Conservation (phyloP, 257 asterid species). For the Solanum arcanum region DNA sequence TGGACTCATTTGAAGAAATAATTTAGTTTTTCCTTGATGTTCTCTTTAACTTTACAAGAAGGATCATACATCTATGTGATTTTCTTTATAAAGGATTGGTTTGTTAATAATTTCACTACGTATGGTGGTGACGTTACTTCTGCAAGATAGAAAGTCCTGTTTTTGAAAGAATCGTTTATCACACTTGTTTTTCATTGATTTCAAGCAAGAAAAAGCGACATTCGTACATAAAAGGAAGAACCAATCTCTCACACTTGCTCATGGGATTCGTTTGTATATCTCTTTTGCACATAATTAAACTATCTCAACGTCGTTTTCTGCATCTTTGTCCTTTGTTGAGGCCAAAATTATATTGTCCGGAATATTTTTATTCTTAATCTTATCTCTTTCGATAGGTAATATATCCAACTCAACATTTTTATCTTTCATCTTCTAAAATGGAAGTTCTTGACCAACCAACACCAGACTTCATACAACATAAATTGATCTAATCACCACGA, state of each 20-base stretch:
- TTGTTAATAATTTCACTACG: too few species aligned
- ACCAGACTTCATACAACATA: too few species aligned
- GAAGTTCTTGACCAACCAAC: neutral
- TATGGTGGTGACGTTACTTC: neutral
- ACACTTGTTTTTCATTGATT: neutral
- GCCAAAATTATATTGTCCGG: accelerated
- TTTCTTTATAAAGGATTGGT: neutral
- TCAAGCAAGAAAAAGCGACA: neutral
- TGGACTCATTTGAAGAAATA: neutral
- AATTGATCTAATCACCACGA: accelerated
- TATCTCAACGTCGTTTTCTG: too few species aligned
- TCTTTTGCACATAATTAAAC: neutral
- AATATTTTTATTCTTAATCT: accelerated
- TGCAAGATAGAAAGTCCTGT: neutral
- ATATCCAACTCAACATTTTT: too few species aligned
- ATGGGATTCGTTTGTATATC: neutral
- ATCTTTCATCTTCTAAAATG: too few species aligned
- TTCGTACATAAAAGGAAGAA: neutral
- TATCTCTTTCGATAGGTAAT: too few species aligned
- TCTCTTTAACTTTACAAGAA: neutral
- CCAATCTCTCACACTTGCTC: neutral
- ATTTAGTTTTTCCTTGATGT: neutral
- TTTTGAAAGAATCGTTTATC: too few species aligned
- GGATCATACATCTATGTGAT: neutral
- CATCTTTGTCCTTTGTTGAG: neutral